Evolutionary conservation across 805 yeast genomes (phyloP), one percentile per base, ranked within the genome.

Genomic region (Komagataella pastoris): DNA sequence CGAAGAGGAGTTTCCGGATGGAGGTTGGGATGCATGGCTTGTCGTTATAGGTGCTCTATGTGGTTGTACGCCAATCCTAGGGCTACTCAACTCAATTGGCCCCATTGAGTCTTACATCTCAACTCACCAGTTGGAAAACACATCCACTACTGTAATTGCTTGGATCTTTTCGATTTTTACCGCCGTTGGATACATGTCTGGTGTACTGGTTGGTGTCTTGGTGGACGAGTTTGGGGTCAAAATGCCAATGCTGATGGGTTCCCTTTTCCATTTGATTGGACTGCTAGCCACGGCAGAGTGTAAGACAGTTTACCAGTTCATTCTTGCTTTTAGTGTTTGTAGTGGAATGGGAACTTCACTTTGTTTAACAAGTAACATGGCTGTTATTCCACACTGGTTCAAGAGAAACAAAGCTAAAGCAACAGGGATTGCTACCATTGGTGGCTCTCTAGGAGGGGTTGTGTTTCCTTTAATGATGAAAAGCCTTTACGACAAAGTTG

Each of bases 361-460:
- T 30, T 70, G 74, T 47, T 66, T 72, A 59, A 65, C 71, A 18
- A 75, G 81, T 50, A 61, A 75, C 59, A 61, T 72, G 12, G 72
- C 75, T 3, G 74, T 70, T 23, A 64, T 72, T n/a, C 65, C 72
- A 47, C 77, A 74, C 53, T 73, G 75, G 75, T 73, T 72, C 55
- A 60, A 60, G 52, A 59, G 59, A 47, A 72, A 69, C 56, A 60
- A 76, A 54, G 77, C 76, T 1, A 61, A 59, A 52, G 72, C 69
- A 21, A 54, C 57, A 44, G 63, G 61, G 3, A 48, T 55, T 10
- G 60, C 60, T 8, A 54, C 68, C 56, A 65, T 79, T 7, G 88
- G 88, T 2, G 86, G 86, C 1, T 77, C 85, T 3, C 63, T 80
- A 6, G 88, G 88, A 1, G 89, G 88, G 3, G 69, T 81, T 8